Percentiles rank a stretch among this genome's conserved stretches.
Conservation (phyloP, 2,329 filamentous ascomycete species). For the Colletotrichum orchidophilum region DNA sequence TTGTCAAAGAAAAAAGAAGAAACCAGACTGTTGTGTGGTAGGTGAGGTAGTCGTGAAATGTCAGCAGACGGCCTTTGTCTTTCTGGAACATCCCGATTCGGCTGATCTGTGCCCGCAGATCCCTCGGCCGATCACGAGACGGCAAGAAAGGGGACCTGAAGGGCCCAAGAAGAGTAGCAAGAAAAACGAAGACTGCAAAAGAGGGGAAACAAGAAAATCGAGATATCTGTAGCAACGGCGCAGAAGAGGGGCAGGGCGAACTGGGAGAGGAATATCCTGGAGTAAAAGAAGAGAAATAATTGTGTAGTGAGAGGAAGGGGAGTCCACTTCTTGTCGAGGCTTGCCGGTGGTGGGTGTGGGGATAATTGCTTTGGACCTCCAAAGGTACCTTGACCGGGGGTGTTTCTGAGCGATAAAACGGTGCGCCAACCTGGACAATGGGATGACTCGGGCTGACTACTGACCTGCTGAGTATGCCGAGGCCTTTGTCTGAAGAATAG, state of each 20-base stretch:
- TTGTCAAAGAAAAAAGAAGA: background rate
- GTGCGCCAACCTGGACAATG: background rate
- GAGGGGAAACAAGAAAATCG: background rate
- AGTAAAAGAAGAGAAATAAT: slow-evolving; percentile 20
- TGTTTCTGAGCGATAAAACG: slow-evolving; percentile 24
- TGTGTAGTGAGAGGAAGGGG: slow-evolving; percentile 28
- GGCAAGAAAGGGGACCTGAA: background rate
- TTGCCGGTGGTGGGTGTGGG: slow-evolving; percentile 31
- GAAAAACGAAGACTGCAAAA: background rate
- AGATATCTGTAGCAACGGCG: background rate
- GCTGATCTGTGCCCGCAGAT: slow-evolving; percentile 23
- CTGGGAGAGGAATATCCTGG: background rate
- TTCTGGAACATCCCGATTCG: slow-evolving; percentile 5
- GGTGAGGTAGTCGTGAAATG: background rate
- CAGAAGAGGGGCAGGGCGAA: slow-evolving; percentile 9
- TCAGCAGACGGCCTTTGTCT: slow-evolving; percentile 32
- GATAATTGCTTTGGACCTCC: slow-evolving; percentile 29
- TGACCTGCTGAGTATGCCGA: background rate
- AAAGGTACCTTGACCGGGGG: background rate
- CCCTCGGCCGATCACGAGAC: slow-evolving; percentile 12
- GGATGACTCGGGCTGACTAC: background rate
- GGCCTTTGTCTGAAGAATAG: background rate
- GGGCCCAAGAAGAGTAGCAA: background rate
- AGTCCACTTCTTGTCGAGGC: slow-evolving; percentile 31
- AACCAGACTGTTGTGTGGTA: background rate